phyloP scores from a whole-genome alignment of 1,284 basidiomycete genomes.

The Meira miltonrushii region DNA sequence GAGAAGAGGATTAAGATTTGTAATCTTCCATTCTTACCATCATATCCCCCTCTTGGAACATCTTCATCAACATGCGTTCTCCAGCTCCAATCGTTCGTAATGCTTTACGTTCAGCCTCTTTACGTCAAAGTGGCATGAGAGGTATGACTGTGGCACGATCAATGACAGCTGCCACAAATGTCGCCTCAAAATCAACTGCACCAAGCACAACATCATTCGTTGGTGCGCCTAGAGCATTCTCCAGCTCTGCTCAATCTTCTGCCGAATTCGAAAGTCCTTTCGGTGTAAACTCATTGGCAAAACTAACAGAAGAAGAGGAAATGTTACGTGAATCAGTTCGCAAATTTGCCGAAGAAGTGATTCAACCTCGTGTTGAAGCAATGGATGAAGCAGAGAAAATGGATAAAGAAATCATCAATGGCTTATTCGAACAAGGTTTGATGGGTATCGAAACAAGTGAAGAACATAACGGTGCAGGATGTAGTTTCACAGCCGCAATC shows the following conservation, averaged over 20 bases:
- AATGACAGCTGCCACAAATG: no score
- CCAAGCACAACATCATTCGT: no score
- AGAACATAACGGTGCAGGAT: conserved; percentile 79
- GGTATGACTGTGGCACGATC: no score
- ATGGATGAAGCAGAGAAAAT: conserved; percentile 98
- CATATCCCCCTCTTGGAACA: no score
- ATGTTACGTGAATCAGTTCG: conserved; percentile 50
- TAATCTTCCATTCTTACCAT: no score
- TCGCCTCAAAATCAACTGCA: no score
- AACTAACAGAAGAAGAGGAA: conserved; percentile 48
- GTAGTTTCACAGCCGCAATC: conserved; percentile 89
- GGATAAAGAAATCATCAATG: conserved; percentile 82
- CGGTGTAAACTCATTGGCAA: conserved; percentile 49
- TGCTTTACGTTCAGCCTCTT: no score
- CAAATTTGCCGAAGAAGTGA: conserved; percentile 75
- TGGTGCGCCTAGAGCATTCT: no score
- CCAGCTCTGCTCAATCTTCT: background rate
- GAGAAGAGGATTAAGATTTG: no score
- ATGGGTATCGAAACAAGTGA: conserved; percentile 93
- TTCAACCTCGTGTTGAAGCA: conserved; percentile 82
- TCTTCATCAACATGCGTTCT: no score
- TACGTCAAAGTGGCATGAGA: no score
- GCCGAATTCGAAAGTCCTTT: conserved; percentile 47
- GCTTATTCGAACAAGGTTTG: conserved; percentile 91
- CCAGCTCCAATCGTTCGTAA: no score